phyloP scores from a whole-genome alignment of 257 asterid genomes.

The Buddleja alternifolia region DNA sequence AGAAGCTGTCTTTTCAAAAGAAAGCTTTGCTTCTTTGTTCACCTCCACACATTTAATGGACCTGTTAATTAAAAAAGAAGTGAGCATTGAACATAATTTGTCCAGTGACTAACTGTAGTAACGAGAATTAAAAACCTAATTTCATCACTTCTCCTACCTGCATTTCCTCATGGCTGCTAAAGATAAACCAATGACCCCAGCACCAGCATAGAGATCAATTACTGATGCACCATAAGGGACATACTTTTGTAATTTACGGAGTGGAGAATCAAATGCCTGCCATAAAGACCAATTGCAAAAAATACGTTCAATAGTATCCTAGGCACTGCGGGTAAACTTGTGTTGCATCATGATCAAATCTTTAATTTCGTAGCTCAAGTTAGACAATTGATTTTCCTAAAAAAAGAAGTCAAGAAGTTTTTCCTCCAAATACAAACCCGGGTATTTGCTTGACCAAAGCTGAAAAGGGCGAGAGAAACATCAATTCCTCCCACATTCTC shows the following conservation, averaged over 20 bases:
- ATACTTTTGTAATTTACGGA: constrained; percentile 70
- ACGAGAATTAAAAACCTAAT: constrained; percentile 20
- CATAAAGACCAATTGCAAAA: constrained; percentile 19
- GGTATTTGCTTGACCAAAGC: constrained; percentile 97
- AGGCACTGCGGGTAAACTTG: constrained; percentile 8
- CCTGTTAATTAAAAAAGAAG: constrained; percentile 47
- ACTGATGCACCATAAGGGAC: constrained; percentile 88
- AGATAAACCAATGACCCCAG: constrained; percentile 95
- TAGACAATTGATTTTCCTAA: constrained; percentile 22
- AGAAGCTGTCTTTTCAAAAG: constrained; percentile 88
- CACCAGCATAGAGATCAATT: constrained; percentile 95
- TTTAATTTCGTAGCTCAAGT: background rate
- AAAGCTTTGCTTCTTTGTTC: constrained; percentile 78
- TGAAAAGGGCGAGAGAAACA: constrained; percentile 79
- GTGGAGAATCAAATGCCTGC: constrained; percentile 93
- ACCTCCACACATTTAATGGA: constrained; percentile 96
- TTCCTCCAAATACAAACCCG: constrained; percentile 52
- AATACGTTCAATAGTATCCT: constrained; percentile 13
- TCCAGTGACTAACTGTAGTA: constrained; percentile 18
- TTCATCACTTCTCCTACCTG: constrained; percentile 51
- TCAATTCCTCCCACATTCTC: constrained; percentile 98
- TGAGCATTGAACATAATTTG: background rate
- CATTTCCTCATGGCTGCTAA: constrained; percentile 84
- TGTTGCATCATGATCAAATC: constrained; percentile 18
- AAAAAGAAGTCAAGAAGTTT: constrained; percentile 24